Evolutionary conservation across 257 asterid genomes (phyloP).

Genomic region (Nicotiana tabacum): DNA sequence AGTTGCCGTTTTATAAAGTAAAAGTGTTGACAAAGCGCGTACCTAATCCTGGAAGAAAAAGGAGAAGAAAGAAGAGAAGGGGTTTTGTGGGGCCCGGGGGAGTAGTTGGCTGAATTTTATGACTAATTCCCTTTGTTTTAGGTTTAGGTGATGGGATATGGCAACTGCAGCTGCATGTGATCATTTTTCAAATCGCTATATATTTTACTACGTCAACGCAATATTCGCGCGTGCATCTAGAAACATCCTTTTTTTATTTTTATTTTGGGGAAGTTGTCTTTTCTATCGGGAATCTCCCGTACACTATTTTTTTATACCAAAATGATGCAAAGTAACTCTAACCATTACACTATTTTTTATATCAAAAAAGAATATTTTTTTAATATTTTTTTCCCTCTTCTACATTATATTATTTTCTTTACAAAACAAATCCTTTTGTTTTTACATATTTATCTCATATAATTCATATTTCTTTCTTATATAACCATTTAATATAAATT

Average conservation of each 20-base stretch:
- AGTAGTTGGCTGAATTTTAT: constrained; percentile 11
- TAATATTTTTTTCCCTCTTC: too few species aligned
- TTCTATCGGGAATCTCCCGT: too few species aligned
- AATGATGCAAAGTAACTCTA: too few species aligned
- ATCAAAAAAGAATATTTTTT: too few species aligned
- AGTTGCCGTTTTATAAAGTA: neutral
- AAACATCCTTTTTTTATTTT: neutral
- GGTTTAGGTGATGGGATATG: neutral
- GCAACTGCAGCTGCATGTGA: constrained; percentile 1
- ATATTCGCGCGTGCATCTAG: neutral
- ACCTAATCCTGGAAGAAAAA: constrained; percentile 6
- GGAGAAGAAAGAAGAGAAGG: neutral
- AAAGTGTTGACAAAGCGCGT: neutral
- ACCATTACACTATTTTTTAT: too few species aligned
- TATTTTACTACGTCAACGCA: neutral
- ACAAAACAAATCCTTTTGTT: too few species aligned
- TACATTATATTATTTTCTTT: too few species aligned
- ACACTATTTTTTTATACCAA: too few species aligned
- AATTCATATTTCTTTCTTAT: too few species aligned
- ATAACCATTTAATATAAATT: too few species aligned
- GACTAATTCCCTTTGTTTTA: neutral
- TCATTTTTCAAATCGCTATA: constrained; percentile 16
- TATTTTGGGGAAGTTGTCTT: too few species aligned
- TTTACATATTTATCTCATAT: too few species aligned
- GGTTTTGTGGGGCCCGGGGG: neutral